Evolutionary conservation across 1,284 basidiomycete genomes (phyloP).

Genomic region (Austroboletus novae-zelandiae): DNA sequence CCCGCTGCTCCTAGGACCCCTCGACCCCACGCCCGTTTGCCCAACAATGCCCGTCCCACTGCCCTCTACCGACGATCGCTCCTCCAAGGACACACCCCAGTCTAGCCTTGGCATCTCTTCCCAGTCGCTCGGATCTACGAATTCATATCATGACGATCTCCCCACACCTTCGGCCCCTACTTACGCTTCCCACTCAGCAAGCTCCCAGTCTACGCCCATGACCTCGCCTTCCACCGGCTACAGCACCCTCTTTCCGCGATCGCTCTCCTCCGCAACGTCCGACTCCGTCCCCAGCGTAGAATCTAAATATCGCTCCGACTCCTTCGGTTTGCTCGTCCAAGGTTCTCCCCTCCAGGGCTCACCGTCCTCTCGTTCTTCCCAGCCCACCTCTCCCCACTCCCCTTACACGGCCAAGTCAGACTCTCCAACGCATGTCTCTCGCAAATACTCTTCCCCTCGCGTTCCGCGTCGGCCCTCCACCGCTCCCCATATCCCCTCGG

Average conservation of each 20-base stretch:
- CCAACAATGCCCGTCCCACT: too few relatives aligned
- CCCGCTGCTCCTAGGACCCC: too few relatives aligned
- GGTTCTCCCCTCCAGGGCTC: slow-evolving; percentile 14
- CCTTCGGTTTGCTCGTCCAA: slow-evolving; percentile 8
- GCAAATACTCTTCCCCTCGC: not conserved
- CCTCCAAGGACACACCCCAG: slow-evolving; percentile 7
- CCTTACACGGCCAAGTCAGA: slow-evolving; percentile 21
- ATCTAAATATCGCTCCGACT: slow-evolving; percentile 17
- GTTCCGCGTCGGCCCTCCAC: slow-evolving; percentile 16
- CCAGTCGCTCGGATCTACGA: slow-evolving; percentile 15
- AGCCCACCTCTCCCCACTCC: slow-evolving; percentile 12
- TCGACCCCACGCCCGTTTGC: not conserved
- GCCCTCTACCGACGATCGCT: slow-evolving; percentile 15
- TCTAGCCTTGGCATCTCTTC: slow-evolving; percentile 18
- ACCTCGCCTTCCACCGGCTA: slow-evolving; percentile 27
- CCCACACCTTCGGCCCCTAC: slow-evolving; percentile 3
- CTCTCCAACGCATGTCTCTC: slow-evolving; percentile 1
- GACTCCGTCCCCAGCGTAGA: slow-evolving; percentile 19
- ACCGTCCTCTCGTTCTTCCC: slow-evolving; percentile 15
- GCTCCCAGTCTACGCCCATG: slow-evolving; percentile 27
- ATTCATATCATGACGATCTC: slow-evolving; percentile 12
- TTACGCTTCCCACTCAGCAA: slow-evolving; percentile 5
- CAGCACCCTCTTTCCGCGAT: slow-evolving; percentile 19
- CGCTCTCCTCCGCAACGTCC: slow-evolving; percentile 28
- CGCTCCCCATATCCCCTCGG: slow-evolving; percentile 4